Evolutionary conservation across 805 yeast genomes (phyloP).

Genomic region (Hanseniaspora vineae): DNA sequence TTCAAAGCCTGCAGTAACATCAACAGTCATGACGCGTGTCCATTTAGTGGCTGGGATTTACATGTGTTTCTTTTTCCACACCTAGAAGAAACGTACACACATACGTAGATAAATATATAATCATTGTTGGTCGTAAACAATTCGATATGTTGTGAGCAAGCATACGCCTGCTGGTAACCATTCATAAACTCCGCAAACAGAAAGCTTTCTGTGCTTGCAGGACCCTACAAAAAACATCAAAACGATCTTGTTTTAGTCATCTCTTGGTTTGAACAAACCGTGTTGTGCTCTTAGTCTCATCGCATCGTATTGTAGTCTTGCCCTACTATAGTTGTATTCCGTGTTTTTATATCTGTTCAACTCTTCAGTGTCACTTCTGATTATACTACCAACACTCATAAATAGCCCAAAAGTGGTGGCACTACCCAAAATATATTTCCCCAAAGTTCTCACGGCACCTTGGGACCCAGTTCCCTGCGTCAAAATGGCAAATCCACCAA

Average conservation of each 20-base stretch:
- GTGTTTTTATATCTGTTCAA: conserved; percentile 3
- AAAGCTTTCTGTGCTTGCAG: no score
- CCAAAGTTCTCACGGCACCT: conserved; percentile 91
- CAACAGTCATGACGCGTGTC: no score
- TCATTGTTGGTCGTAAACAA: no score
- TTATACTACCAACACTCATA: conserved; percentile 92
- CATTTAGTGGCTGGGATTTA: no score
- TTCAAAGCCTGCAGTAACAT: no score
- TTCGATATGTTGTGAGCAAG: no score
- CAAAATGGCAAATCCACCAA: conserved; percentile 84
- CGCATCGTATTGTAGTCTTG: conserved; percentile 11
- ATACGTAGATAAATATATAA: no score
- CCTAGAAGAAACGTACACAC: no score
- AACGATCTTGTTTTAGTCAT: neutral
- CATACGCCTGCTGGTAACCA: no score
- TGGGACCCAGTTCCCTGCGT: conserved; percentile 97
- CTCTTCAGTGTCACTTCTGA: conserved; percentile 51
- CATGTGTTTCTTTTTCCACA: no score
- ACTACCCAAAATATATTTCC: conserved; percentile 92
- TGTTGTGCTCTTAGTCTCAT: conserved; percentile 19
- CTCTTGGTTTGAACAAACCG: conserved; percentile 7
- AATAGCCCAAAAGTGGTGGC: conserved; percentile 94
- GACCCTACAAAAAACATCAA: no score
- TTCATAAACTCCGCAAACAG: no score
- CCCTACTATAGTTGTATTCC: neutral